Conservation (phyloP, 2,329 filamentous ascomycete species). For the Exutisphaerella laricina region DNA sequence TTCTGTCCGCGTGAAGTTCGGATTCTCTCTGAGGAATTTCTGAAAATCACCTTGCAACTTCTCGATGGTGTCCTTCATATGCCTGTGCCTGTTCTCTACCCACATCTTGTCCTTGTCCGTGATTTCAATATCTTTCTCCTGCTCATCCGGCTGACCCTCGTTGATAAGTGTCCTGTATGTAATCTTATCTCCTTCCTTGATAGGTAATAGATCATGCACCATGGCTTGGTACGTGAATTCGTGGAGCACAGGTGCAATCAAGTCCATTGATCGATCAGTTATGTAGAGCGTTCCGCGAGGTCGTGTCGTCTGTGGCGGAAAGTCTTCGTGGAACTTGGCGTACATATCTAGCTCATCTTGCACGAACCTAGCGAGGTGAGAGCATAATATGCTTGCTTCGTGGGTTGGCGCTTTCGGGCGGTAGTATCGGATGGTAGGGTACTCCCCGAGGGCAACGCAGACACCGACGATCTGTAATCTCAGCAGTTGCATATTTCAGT, state of each 20-base stretch:
- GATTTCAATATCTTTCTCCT: slow-evolving; percentile 88
- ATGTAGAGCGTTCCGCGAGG: slow-evolving; percentile 80
- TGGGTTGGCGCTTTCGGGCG: slow-evolving; percentile 68
- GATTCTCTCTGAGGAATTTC: slow-evolving; percentile 84
- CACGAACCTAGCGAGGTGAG: slow-evolving; percentile 82
- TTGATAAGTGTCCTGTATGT: slow-evolving; percentile 78
- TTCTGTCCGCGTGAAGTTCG: slow-evolving; percentile 76
- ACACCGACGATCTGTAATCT: slow-evolving; percentile 66
- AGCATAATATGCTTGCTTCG: slow-evolving; percentile 81
- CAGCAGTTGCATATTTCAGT: background rate
- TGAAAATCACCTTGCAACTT: slow-evolving; percentile 90
- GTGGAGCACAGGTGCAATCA: slow-evolving; percentile 80
- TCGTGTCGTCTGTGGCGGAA: slow-evolving; percentile 70
- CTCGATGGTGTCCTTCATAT: slow-evolving; percentile 98
- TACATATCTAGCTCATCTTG: slow-evolving; percentile 89
- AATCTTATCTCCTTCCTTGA: slow-evolving; percentile 82
- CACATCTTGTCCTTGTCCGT: slow-evolving; percentile 88
- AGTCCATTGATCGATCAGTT: slow-evolving; percentile 87
- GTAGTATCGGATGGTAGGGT: slow-evolving; percentile 89
- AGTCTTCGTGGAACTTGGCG: slow-evolving; percentile 74
- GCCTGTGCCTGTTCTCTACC: slow-evolving; percentile 87
- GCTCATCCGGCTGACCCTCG: slow-evolving; percentile 61
- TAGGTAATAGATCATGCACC: slow-evolving; percentile 86
- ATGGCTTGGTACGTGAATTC: slow-evolving; percentile 99
- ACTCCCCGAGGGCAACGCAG: slow-evolving; percentile 89